Conservation (phyloP, 352 stramenopile species). For the Thraustochytrium sp. region DNA sequence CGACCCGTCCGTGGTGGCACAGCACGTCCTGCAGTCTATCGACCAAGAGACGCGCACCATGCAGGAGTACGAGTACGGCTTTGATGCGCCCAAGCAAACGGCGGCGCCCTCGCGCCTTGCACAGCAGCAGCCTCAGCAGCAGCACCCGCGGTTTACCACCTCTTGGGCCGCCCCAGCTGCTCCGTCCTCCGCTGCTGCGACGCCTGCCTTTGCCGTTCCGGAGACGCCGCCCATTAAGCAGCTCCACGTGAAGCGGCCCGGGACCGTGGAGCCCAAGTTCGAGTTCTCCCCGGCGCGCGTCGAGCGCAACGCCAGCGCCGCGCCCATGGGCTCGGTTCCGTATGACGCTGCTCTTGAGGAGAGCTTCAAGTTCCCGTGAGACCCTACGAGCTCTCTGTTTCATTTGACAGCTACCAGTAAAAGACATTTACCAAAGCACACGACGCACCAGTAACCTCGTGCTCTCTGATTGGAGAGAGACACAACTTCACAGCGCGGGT, state of each 20-base stretch:
- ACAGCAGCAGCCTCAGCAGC: too few relatives aligned
- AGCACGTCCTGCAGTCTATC: background rate
- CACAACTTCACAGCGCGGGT: too few relatives aligned
- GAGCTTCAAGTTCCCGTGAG: background rate
- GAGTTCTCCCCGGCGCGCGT: background rate
- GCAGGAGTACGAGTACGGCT: too few relatives aligned
- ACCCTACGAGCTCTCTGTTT: too few relatives aligned
- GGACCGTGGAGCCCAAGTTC: background rate
- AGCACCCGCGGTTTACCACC: too few relatives aligned
- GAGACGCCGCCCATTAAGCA: constrained; percentile 1
- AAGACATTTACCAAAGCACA: too few relatives aligned
- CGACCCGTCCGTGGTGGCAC: background rate
- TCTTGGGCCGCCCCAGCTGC: too few relatives aligned
- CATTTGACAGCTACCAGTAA: too few relatives aligned
- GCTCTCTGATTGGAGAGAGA: too few relatives aligned
- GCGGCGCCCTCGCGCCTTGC: too few relatives aligned
- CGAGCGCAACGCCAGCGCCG: background rate
- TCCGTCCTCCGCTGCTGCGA: background rate
- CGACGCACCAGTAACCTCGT: too few relatives aligned
- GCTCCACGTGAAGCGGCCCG: background rate
- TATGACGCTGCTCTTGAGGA: background rate
- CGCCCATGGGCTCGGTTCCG: background rate
- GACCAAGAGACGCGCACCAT: background rate
- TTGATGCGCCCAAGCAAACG: too few relatives aligned
- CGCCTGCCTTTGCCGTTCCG: background rate